A percentile compares a stretch with the other conserved stretches of the same genome.
Conservation (phyloP, 768 basidiomycete species). For the Boletus rubescentipes region DNA sequence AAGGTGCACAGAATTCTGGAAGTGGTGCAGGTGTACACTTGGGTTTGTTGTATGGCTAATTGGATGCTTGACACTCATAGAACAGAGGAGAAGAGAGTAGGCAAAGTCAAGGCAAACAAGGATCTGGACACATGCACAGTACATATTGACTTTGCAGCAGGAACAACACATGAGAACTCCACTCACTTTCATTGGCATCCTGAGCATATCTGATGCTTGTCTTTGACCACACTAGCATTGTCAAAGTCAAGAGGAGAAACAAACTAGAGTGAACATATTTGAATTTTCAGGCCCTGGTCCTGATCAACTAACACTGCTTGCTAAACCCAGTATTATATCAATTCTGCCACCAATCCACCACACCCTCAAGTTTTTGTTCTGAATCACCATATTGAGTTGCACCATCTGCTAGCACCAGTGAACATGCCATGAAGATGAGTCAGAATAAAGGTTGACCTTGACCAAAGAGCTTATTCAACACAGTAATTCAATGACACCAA, state of each 20-base stretch:
- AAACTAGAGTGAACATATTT: too few relatives aligned
- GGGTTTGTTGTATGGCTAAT: slow-evolving; percentile 23
- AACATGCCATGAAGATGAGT: too few relatives aligned
- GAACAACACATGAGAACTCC: slow-evolving; percentile 27
- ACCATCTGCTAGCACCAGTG: too few relatives aligned
- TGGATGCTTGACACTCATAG: slow-evolving; percentile 22
- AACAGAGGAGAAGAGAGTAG: background rate
- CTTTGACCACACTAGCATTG: slow-evolving; percentile 1
- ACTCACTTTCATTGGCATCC: slow-evolving; percentile 14
- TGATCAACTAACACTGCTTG: background rate
- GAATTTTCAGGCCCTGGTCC: background rate
- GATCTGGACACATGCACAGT: slow-evolving; percentile 19
- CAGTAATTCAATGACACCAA: too few relatives aligned
- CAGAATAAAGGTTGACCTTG: too few relatives aligned
- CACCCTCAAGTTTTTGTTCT: too few relatives aligned
- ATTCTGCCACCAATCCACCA: too few relatives aligned
- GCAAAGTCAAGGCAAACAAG: background rate
- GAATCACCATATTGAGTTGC: too few relatives aligned
- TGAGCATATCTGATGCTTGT: slow-evolving; percentile 8
- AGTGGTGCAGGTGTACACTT: slow-evolving; percentile 5
- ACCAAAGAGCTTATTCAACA: too few relatives aligned
- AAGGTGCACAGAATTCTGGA: background rate
- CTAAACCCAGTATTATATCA: too few relatives aligned
- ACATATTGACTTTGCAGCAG: slow-evolving; percentile 22
- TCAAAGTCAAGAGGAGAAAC: background rate